Base-by-base conservation (phyloP, 495 filamentous ascomycete species). In the Achaetomiella virescens region DNA sequence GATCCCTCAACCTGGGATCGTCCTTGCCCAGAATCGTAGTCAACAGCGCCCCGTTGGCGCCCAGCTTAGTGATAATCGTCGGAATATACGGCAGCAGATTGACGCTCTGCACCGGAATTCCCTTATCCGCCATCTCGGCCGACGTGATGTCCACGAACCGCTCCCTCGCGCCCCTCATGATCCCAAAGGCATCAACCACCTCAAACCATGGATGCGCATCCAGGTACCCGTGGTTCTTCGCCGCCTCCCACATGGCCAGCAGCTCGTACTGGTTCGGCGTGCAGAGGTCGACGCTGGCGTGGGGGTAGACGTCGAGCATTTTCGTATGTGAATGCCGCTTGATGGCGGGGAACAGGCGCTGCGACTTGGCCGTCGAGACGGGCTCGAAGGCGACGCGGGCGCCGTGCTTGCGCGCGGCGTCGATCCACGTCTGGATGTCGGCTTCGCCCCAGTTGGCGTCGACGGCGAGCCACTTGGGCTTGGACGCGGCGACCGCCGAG, bases 21-120 rank as follows among this genome's bases (percentile, higher is more conserved):
- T 78, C 78, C n/a, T 74, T 75, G 0, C 63, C 68, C 6, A 98
- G 69, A 11, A 96, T 65, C 52, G 82, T 78, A 0, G 90, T 87
- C 45, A 95, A 67, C 10, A 98, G 76, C 17, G 89, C 88, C n/a
- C 93, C 92, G 27, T 81, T 70, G 2, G 74, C 70, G 2, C 95
- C 95, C 27, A 97, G 73, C 63, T 96, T 98, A 4, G 89, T 88
- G 36, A 95, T 74, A 35, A 96, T 81, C 17, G 80, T 87, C 1
- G 90, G 89, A 18, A 96, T 84, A 50, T 72, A 95, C 1, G 93
- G 93, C 3, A 96, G 78, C n/a, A 98, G 81, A 58, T 90, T 85
- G 22, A 96, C 78, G 51, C 76, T 81, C 69, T 90, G 85, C 61
- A 93, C 88, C 7, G 93, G 88, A 11, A 93, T 74, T 3, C 93